phyloP scores from a whole-genome alignment of 1,139 yeast species.

The Yamadazyma pseudoaaseri region DNA sequence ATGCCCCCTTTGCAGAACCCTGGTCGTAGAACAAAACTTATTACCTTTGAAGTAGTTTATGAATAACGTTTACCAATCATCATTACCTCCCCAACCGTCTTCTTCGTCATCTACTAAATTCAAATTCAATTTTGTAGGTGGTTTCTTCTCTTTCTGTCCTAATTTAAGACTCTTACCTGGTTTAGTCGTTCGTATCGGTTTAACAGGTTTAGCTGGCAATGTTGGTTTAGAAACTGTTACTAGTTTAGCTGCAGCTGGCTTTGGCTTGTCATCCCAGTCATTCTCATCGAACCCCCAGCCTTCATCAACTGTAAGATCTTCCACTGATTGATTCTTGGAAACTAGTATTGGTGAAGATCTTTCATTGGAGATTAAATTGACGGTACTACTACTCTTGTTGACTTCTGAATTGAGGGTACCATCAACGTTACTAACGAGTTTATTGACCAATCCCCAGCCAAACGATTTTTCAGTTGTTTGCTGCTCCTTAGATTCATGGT shows the following conservation, averaged over 20 bases:
- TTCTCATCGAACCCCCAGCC: slow-evolving; percentile 15
- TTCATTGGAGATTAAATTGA: slow-evolving; percentile 11
- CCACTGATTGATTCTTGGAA: slow-evolving; percentile 11
- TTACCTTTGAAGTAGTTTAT: slow-evolving; percentile 54
- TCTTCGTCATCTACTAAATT: slow-evolving; percentile 43
- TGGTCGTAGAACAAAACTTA: slow-evolving; percentile 70
- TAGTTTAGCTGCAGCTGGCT: slow-evolving; percentile 6
- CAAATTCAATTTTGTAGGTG: slow-evolving; percentile 33
- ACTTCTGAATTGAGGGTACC: slow-evolving; percentile 39
- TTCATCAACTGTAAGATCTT: slow-evolving; percentile 13
- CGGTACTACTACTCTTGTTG: slow-evolving; percentile 41
- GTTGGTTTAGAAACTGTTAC: slow-evolving; percentile 1
- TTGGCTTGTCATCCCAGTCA: slow-evolving; percentile 5
- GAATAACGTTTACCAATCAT: slow-evolving; percentile 20
- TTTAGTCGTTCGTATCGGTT: slow-evolving; percentile 9
- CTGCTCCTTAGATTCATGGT: slow-evolving; percentile 12
- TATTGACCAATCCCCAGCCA: slow-evolving; percentile 42
- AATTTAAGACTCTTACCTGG: slow-evolving; percentile 23
- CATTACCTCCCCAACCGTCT: slow-evolving; percentile 55
- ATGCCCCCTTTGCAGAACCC: slow-evolving; percentile 88
- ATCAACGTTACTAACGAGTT: slow-evolving; percentile 30
- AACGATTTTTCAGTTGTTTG: slow-evolving; percentile 15
- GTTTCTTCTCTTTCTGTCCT: slow-evolving; percentile 21
- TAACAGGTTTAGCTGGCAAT: slow-evolving; percentile 7
- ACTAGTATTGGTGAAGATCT: slow-evolving; percentile 18